Evolutionary conservation across 192 early-diverging fungal species (phyloP).

Genomic region (Rhizoclosmatium globosum): DNA sequence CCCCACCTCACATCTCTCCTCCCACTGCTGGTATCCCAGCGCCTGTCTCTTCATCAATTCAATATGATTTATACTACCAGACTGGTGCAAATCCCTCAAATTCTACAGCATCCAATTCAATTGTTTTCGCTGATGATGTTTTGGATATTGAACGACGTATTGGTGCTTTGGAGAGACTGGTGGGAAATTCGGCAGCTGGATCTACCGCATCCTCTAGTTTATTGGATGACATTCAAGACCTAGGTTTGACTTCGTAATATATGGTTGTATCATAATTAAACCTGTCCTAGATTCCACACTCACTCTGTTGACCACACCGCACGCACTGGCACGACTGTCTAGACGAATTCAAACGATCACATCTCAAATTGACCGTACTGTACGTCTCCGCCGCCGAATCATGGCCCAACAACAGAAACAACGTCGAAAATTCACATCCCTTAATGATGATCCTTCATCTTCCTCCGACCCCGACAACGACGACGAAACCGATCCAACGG

Average conservation of each 20-base stretch:
- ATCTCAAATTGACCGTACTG: constrained; percentile 13
- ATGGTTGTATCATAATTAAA: too few species aligned
- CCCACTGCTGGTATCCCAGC: background rate
- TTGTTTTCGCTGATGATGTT: constrained; percentile 14
- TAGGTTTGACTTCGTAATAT: too few species aligned
- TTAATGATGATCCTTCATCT: background rate
- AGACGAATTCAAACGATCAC: constrained; percentile 24
- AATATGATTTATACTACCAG: constrained; percentile 27
- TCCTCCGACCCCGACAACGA: background rate
- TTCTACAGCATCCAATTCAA: background rate
- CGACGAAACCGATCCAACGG: background rate
- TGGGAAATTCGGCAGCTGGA: background rate
- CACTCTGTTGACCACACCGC: constrained; percentile 25
- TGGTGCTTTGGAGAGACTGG: constrained; percentile 16
- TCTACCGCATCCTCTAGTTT: too few species aligned
- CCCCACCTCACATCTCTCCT: background rate
- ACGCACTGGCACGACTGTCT: constrained; percentile 27
- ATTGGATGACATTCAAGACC: too few species aligned
- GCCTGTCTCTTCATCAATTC: constrained; percentile 9
- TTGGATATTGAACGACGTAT: constrained; percentile 23
- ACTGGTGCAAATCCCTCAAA: background rate
- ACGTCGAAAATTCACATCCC: background rate
- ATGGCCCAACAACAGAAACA: constrained; percentile 11
- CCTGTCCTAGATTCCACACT: constrained; percentile 21
- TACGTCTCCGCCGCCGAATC: constrained; percentile 23